Evolutionary conservation across 1,284 basidiomycete genomes (phyloP).

Genomic region (Crucibulum parvulum): DNA sequence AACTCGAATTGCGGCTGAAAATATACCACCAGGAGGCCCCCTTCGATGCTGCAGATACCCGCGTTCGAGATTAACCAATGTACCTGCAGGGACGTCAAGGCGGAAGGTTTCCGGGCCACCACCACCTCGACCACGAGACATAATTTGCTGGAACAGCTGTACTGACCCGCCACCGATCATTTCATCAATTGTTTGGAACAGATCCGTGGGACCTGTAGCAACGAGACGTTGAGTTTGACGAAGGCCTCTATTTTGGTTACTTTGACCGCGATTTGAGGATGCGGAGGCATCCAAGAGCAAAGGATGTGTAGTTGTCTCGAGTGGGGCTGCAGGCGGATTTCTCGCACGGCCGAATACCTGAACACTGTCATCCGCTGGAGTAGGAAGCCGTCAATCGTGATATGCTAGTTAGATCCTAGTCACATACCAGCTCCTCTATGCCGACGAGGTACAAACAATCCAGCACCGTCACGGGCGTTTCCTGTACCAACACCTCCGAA

Average conservation of each 20-base stretch:
- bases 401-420: conserved; percentile 1
- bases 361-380: conserved; percentile 54
- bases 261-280: conserved; percentile 47
- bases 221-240: conserved; percentile 66
- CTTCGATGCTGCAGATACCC: conserved; percentile 53
- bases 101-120: conserved; percentile 71
- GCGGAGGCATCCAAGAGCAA: conserved; percentile 73
- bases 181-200: conserved; percentile 84
- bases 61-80: conserved; percentile 63
- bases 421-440: conserved; percentile 57
- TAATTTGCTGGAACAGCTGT: conserved; percentile 85
- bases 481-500: conserved; percentile 57
- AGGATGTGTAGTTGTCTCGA: conserved; percentile 82
- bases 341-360: conserved; percentile 71
- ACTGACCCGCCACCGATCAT: conserved; percentile 84
- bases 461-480: conserved; percentile 48
- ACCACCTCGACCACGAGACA: conserved; percentile 60
- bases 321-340: conserved; percentile 51
- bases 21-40: conserved; percentile 42
- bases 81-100: conserved; percentile 71
- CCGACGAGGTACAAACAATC: conserved; percentile 62
- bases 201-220: conserved; percentile 57
- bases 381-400: conserved; percentile 7
- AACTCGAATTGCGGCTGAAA: conserved; percentile 65
- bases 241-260: conserved; percentile 54